Conservation (phyloP, 305 asterid species). For the Fraxinus ornus region DNA sequence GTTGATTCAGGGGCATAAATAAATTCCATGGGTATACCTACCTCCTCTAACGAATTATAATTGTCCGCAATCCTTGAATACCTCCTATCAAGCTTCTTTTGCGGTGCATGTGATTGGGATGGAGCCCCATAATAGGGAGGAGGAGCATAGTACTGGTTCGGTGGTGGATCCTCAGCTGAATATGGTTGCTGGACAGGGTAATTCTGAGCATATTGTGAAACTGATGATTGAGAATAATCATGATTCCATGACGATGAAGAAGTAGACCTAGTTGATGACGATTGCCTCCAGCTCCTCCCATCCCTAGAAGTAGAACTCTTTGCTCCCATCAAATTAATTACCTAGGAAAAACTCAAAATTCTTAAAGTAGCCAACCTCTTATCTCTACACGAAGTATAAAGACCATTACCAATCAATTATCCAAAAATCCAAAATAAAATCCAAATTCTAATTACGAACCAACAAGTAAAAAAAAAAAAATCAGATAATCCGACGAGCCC, state of each 20-base stretch:
- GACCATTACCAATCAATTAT: slow-evolving; percentile 19
- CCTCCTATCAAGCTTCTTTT: slow-evolving; percentile 37
- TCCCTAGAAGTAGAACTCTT: slow-evolving; percentile 36
- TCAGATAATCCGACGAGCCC: neutral
- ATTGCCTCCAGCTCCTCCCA: slow-evolving; percentile 32
- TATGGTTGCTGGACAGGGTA: neutral
- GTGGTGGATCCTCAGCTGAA: slow-evolving; percentile 5
- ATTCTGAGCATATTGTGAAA: slow-evolving; percentile 19
- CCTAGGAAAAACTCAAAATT: slow-evolving; percentile 10
- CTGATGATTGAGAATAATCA: slow-evolving; percentile 24
- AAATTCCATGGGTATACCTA: slow-evolving; percentile 11
- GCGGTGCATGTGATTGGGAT: slow-evolving; percentile 19
- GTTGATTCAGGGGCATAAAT: neutral
- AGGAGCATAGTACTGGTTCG: slow-evolving; percentile 26
- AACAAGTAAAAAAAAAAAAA: neutral
- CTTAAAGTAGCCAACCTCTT: neutral
- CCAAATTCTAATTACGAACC: neutral
- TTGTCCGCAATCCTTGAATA: slow-evolving; percentile 52
- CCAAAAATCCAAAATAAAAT: neutral
- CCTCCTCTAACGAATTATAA: slow-evolving; percentile 48
- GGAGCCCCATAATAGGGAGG: slow-evolving; percentile 9
- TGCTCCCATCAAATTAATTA: slow-evolving; percentile 43
- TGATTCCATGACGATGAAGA: slow-evolving; percentile 33
- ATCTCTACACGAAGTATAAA: neutral
- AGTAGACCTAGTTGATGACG: slow-evolving; percentile 25